Conservation (phyloP, 768 basidiomycete species). For the Suillus clintonianus region DNA sequence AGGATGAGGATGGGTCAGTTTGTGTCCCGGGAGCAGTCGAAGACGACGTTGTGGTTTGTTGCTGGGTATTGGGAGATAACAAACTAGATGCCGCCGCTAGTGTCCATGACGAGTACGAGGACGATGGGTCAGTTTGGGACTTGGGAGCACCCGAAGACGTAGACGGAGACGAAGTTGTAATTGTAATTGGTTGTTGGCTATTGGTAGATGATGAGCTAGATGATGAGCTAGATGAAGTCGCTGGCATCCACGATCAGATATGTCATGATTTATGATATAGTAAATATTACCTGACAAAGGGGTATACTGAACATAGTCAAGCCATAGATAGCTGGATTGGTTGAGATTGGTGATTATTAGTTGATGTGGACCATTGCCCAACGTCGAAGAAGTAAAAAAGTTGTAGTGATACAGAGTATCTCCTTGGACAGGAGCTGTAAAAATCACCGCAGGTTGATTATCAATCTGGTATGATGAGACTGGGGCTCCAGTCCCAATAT, state of each 20-base stretch:
- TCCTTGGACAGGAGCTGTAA: neutral
- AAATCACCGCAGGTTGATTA: neutral
- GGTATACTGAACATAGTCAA: constrained; percentile 9
- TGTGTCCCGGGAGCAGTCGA: neutral
- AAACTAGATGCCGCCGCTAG: neutral
- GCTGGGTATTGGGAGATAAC: neutral
- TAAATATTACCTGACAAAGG: neutral
- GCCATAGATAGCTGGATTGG: constrained; percentile 1
- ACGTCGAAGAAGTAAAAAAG: constrained; percentile 1
- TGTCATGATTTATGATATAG: neutral
- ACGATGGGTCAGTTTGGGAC: neutral
- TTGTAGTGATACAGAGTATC: neutral
- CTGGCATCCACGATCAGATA: neutral
- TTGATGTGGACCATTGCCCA: neutral
- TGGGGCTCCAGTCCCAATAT: neutral
- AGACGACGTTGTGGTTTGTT: neutral
- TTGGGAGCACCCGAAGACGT: neutral
- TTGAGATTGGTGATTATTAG: neutral
- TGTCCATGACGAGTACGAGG: too few relatives aligned
- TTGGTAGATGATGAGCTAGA: too few relatives aligned
- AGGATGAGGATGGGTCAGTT: neutral
- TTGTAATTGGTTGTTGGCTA: neutral
- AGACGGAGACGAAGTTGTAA: neutral
- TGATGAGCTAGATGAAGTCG: too few relatives aligned
- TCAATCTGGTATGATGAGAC: constrained; percentile 4